Percentiles rank a stretch among this genome's conserved stretches.
These are phyloP conservation scores for Solanum paucissectum DNA, from an alignment of 257 asterid species.

Conservation along the genomic window DNA sequence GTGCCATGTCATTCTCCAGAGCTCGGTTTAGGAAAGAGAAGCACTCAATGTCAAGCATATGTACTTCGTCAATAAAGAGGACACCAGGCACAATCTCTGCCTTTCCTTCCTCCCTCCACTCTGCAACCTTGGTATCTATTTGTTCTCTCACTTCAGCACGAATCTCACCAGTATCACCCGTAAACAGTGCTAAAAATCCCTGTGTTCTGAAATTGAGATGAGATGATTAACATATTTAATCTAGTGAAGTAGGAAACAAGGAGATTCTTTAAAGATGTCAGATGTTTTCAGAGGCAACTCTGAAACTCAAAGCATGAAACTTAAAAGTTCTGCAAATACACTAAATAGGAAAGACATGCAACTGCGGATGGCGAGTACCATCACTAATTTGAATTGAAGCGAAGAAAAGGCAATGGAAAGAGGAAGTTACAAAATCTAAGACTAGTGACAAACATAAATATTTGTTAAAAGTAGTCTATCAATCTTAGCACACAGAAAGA, in stretches of 20 bases:
- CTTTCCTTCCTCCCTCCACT: conserved; percentile 98
- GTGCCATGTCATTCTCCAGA: conserved; percentile 93
- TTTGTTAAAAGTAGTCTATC: background rate
- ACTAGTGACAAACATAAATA: background rate
- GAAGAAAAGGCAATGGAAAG: background rate
- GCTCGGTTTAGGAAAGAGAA: conserved; percentile 95
- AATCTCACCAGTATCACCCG: conserved; percentile 90
- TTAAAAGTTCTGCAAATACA: background rate
- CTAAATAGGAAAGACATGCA: background rate
- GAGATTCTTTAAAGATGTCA: background rate
- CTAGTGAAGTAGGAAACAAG: background rate
- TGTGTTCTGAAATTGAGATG: conserved; percentile 56
- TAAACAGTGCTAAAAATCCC: conserved; percentile 84
- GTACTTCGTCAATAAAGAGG: conserved; percentile 96
- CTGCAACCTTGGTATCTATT: conserved; percentile 93
- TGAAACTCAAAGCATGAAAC: background rate
- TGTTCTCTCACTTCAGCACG: conserved; percentile 96
- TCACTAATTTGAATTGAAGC: background rate
- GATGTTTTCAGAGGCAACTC: background rate
- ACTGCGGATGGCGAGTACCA: background rate
- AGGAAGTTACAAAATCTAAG: background rate
- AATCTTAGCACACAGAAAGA: background rate
- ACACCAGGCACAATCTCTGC: conserved; percentile 96
- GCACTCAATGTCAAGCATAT: conserved; percentile 96
- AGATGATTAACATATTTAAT: background rate